phyloP scores from a whole-genome alignment of 2,329 filamentous ascomycete genomes.

The Ceratocystiopsis brevicomis region DNA sequence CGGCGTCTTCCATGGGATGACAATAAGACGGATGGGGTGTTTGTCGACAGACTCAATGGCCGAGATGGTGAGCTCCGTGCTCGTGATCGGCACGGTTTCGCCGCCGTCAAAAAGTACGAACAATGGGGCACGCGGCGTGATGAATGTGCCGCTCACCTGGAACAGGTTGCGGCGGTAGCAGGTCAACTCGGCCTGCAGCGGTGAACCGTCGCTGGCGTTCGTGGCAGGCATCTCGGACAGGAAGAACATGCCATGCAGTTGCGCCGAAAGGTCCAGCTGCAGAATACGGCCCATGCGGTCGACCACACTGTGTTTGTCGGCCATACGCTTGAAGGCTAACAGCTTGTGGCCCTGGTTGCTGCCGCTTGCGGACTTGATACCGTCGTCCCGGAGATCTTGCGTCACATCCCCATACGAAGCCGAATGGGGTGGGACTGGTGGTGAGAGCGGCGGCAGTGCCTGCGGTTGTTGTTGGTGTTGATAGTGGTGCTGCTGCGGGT shows the following conservation, averaged over 20 bases:
- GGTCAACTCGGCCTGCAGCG: conserved; percentile 63
- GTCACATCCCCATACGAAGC: conserved; percentile 38
- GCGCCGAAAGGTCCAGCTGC: conserved; percentile 45
- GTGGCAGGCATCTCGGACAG: conserved; percentile 55
- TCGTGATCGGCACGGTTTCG: conserved; percentile 64
- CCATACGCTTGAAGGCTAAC: conserved; percentile 35
- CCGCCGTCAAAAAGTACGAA: conserved; percentile 71
- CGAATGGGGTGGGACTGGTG: not conserved
- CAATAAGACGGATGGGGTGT: conserved; percentile 80
- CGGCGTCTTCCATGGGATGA: conserved; percentile 94
- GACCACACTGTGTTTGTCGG: conserved; percentile 41
- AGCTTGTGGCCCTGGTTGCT: conserved; percentile 42
- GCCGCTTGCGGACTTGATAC: conserved; percentile 21
- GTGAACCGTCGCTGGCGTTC: conserved; percentile 34
- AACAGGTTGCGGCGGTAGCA: conserved; percentile 94
- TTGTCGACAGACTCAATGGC: conserved; percentile 91
- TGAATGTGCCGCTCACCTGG: conserved; percentile 81
- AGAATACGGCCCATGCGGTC: conserved; percentile 40
- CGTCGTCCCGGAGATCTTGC: conserved; percentile 39
- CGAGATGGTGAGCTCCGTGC: conserved; percentile 72
- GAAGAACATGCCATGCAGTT: conserved; percentile 81
- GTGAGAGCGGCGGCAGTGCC: too few relatives aligned
- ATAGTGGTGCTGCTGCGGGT: not conserved
- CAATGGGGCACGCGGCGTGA: conserved; percentile 56
- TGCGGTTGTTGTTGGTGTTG: not conserved